phyloP scores from a whole-genome alignment of 176 grass and related monocot species.

The Carex littledalei region DNA sequence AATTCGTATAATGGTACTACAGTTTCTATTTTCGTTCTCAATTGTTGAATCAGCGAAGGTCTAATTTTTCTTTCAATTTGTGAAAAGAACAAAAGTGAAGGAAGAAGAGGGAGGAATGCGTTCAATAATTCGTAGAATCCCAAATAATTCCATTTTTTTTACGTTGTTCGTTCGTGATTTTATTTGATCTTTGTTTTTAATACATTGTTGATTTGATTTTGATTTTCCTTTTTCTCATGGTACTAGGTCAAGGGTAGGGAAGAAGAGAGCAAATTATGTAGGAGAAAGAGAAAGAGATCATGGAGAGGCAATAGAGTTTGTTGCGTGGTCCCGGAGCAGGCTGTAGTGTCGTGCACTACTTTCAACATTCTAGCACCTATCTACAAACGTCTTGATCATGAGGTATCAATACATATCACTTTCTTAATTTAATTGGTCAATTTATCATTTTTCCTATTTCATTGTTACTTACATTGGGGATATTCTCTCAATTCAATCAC shows the following conservation, averaged over 20 bases:
- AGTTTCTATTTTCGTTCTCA: not conserved
- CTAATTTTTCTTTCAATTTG: not conserved
- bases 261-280: conserved; percentile 9
- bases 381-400: conserved; percentile 39
- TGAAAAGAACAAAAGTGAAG: not conserved
- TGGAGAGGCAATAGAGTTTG: not conserved
- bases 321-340: not conserved
- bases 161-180: conserved; percentile 12
- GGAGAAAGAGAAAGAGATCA: conserved; percentile 15
- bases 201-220: not conserved
- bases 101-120: not conserved
- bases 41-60: not conserved
- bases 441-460: not conserved
- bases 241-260: conserved; percentile 1
- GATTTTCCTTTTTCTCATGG: not conserved
- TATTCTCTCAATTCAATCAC: not conserved
- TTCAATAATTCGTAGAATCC: not conserved
- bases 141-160: not conserved
- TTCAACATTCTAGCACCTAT: conserved; percentile 64
- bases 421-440: not conserved
- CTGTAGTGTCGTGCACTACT: conserved; percentile 40
- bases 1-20: conserved; percentile 16
- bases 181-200: not conserved
- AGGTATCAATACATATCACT: conserved; percentile 17
- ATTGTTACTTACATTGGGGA: not conserved